Evolutionary conservation across 2,329 filamentous ascomycete species (phyloP), one percentile per base, ranked within the genome.

Genomic region (Aspergillus felis): DNA sequence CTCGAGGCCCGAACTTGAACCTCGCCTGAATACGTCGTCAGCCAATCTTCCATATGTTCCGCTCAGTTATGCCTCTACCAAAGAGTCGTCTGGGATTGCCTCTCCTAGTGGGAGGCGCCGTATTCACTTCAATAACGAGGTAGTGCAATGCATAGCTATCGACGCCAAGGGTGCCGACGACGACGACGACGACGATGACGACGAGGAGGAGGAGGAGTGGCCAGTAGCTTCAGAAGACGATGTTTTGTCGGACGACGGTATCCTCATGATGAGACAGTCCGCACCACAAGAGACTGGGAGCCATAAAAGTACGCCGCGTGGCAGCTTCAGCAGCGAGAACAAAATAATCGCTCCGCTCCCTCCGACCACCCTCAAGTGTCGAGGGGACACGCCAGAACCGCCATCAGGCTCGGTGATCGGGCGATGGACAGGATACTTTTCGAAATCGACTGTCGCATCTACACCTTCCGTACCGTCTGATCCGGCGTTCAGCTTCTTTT

Each of bases 51-150:
- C 44, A 14, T 12, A 24, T 10, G n/a, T 47, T 17, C 38, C 56
- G n/a, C 27, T 35, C 32, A 35, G 32, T 14, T 35, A 47, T 28
- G 52, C 42, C 8, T 64, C 68, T 28, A 61, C 65, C 44, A 63
- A 68, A 46, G 82, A 85, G 7, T 89, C 89, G 0, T 96, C 92
- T 0, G 89, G 88, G 66, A 80, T 74, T 81, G 87, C 70, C 75
- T 91, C 84, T 2, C 84, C 84, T 4, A 80, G 57, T 76, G 84
- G 78, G 74, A 84, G 86, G 68, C 92, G 87, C 59, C 93, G 96
- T 71, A 97, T 99, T 63, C 91, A 96, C 69, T 99, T 99, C 74
- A 94, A 97, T 70, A 90, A 97, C 70, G 90, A 93, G 76, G 94
- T 99, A 2, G 88, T 92, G 71, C 93, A 97, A 72, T 97, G 92